Conservation (phyloP, 805 yeast species). For the Komagataella phaffii region DNA sequence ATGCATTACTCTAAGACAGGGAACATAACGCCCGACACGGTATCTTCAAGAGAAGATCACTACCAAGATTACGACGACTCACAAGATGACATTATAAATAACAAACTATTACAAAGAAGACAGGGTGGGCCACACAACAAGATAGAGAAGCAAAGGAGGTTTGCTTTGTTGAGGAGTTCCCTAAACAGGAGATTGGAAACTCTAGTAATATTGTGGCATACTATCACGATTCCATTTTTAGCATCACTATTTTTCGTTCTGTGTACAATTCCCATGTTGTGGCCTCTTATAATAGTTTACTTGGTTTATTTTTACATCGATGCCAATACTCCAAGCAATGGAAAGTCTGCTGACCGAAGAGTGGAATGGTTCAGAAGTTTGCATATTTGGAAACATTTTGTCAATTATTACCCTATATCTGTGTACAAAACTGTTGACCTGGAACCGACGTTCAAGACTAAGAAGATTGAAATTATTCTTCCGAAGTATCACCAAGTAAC, state of each 20-base stretch:
- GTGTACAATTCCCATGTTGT: slow-evolving; percentile 44
- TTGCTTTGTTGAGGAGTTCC: slow-evolving; percentile 49
- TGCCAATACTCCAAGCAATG: slow-evolving; percentile 66
- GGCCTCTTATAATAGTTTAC: slow-evolving; percentile 62
- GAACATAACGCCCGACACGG: background rate
- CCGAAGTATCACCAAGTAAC: slow-evolving; percentile 4
- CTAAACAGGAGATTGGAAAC: slow-evolving; percentile 49
- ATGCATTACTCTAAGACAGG: background rate
- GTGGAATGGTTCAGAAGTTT: slow-evolving; percentile 44
- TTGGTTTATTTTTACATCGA: slow-evolving; percentile 36
- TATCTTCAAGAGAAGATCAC: background rate
- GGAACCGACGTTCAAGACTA: slow-evolving; percentile 52
- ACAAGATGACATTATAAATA: background rate
- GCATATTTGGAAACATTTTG: slow-evolving; percentile 57
- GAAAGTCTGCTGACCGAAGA: slow-evolving; percentile 45
- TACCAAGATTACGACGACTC: slow-evolving; percentile 2
- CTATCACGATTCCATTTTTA: slow-evolving; percentile 51
- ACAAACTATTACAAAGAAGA: background rate
- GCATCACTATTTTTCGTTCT: slow-evolving; percentile 39
- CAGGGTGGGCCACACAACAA: slow-evolving; percentile 11
- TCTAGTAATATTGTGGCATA: slow-evolving; percentile 58
- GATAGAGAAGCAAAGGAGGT: slow-evolving; percentile 10
- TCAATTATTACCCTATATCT: slow-evolving; percentile 66
- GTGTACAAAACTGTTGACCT: slow-evolving; percentile 57
- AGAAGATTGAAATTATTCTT: slow-evolving; percentile 5